Conservation (phyloP, 1,284 basidiomycete species). For the Ceratorhiza oryzae-sativae region DNA sequence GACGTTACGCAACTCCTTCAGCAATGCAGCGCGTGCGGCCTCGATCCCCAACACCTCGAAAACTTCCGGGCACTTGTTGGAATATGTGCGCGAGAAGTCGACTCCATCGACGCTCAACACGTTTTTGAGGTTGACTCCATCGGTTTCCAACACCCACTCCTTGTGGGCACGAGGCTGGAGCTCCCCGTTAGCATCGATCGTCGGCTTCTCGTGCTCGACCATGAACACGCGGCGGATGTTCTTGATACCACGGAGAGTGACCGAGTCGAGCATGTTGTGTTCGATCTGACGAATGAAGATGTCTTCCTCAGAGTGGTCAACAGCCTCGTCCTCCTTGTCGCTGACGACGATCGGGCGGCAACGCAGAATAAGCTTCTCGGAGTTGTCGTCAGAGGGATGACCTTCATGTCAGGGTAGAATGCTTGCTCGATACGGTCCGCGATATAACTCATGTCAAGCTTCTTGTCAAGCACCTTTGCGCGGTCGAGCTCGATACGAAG, state of each 20-base stretch:
- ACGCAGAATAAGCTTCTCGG: conserved; percentile 95
- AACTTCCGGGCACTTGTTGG: conserved; percentile 96
- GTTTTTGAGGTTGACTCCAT: conserved; percentile 92
- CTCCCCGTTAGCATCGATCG: conserved; percentile 68
- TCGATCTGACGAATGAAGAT: conserved; percentile 96
- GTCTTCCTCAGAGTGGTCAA: conserved; percentile 85
- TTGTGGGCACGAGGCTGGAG: conserved; percentile 64
- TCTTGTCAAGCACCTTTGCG: conserved; percentile 97
- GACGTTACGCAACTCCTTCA: conserved; percentile 91
- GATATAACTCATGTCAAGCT: conserved; percentile 94
- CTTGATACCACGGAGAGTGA: conserved; percentile 91
- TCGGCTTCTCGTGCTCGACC: conserved; percentile 84
- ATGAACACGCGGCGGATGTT: conserved; percentile 95
- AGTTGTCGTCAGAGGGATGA: conserved; percentile 99
- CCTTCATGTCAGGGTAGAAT: conserved; percentile 96
- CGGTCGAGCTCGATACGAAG: conserved; percentile 96
- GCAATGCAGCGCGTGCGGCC: conserved; percentile 91
- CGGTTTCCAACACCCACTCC: conserved; percentile 98
- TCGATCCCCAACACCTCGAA: conserved; percentile 98
- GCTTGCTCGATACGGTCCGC: conserved; percentile 92
- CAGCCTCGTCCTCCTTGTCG: conserved; percentile 89
- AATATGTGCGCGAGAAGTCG: conserved; percentile 90
- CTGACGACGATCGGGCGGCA: conserved; percentile 90
- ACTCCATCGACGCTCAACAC: conserved; percentile 96
- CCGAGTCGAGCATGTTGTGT: conserved; percentile 96